Conservation (phyloP, 2,329 filamentous ascomycete genomes). For the Cordyceps pruinosa region DNA sequence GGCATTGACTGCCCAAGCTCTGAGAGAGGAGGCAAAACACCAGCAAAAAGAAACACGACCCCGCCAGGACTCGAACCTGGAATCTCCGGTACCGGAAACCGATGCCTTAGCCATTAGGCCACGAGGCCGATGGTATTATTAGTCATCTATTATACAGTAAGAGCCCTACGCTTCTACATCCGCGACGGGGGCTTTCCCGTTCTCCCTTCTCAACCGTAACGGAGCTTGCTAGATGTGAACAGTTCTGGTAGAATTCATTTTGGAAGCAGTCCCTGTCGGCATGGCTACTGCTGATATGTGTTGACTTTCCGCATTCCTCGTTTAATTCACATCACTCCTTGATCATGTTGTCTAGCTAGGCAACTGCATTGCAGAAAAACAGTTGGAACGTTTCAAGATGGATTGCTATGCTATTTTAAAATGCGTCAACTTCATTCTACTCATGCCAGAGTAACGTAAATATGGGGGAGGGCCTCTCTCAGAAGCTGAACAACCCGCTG, state of each 20-base stretch:
- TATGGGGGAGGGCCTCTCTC: background rate
- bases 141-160: background rate
- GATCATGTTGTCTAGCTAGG: too few species aligned
- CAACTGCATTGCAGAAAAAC: too few species aligned
- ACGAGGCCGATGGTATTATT: background rate
- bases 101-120: conserved; percentile 10
- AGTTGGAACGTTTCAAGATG: too few species aligned
- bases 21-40: background rate
- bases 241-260: too few species aligned
- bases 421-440: background rate
- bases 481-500: conserved; percentile 3
- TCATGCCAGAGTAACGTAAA: background rate
- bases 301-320: too few species aligned
- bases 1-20: too few species aligned
- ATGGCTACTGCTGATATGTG: too few species aligned
- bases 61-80: conserved; percentile 12
- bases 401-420: background rate
- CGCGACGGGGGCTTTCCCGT: too few species aligned
- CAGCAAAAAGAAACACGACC: background rate
- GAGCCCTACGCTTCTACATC: background rate
- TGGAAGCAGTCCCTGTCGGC: too few species aligned
- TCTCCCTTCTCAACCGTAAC: too few species aligned
- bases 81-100: conserved; percentile 11
- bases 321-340: too few species aligned
- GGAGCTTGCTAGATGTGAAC: too few species aligned